Conservation (phyloP, 495 filamentous ascomycete species). For the Opeltia flavorubescens region DNA sequence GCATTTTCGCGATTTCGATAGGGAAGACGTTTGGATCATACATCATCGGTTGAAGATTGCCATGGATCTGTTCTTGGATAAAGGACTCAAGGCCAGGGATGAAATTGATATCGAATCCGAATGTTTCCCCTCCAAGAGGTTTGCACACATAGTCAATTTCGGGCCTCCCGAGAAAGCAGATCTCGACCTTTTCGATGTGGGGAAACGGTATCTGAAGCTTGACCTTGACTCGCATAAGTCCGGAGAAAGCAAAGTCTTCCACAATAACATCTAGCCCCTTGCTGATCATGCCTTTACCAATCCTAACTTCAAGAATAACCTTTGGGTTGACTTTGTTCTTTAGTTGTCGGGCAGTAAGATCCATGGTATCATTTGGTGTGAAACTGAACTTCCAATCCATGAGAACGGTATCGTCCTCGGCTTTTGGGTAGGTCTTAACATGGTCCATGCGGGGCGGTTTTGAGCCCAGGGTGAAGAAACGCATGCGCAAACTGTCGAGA, state of each 20-base stretch:
- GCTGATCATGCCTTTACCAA: slow-evolving; percentile 89
- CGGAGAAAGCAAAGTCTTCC: slow-evolving; percentile 89
- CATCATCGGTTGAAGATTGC: slow-evolving; percentile 87
- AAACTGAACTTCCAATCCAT: slow-evolving; percentile 99
- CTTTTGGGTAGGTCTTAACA: slow-evolving; percentile 94
- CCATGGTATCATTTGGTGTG: slow-evolving; percentile 82
- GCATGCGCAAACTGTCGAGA: slow-evolving; percentile 82
- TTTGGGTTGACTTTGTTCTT: slow-evolving; percentile 97
- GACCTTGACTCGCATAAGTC: slow-evolving; percentile 90
- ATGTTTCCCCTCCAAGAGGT: slow-evolving; percentile 83
- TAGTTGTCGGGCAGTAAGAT: slow-evolving; percentile 78
- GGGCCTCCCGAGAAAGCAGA: slow-evolving; percentile 66
- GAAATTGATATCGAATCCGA: slow-evolving; percentile 98
- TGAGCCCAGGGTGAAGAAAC: slow-evolving; percentile 78
- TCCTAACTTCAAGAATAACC: slow-evolving; percentile 78
- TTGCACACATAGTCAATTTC: slow-evolving; percentile 95
- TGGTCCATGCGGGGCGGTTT: slow-evolving; percentile 95
- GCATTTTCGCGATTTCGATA: slow-evolving; percentile 96
- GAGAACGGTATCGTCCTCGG: slow-evolving; percentile 83
- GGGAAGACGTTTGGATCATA: slow-evolving; percentile 96
- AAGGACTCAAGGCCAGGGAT: slow-evolving; percentile 86
- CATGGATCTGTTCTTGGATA: slow-evolving; percentile 92
- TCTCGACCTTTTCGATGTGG: slow-evolving; percentile 82
- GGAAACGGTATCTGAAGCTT: slow-evolving; percentile 94
- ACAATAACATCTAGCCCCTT: slow-evolving; percentile 97